These are phyloP conservation scores for Phalaenopsis hybrid DNA, from an alignment of 116 monocot genomes.

Conservation along the genomic window DNA sequence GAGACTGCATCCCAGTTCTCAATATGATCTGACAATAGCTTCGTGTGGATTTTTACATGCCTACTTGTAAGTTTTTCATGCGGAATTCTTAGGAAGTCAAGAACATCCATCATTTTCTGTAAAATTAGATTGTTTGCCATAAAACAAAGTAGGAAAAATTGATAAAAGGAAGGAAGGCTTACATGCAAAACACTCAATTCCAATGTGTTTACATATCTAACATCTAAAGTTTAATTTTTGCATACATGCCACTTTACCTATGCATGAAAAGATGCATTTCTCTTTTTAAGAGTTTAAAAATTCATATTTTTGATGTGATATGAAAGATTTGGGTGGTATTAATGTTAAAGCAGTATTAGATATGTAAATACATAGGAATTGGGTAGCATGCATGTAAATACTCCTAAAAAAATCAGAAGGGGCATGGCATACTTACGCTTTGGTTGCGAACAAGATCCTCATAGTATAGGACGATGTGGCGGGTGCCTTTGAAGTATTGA, in stretches of 20 bases:
- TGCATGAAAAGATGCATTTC: too few relatives aligned
- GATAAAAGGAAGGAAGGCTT: background rate
- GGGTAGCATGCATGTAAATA: too few relatives aligned
- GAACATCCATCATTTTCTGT: constrained; percentile 33
- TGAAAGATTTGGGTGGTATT: too few relatives aligned
- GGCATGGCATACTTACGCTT: constrained; percentile 26
- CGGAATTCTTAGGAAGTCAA: constrained; percentile 40
- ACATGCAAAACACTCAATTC: too few relatives aligned
- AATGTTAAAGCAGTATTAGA: too few relatives aligned
- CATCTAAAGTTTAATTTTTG: too few relatives aligned
- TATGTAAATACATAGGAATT: too few relatives aligned
- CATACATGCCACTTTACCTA: too few relatives aligned
- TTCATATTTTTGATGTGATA: too few relatives aligned
- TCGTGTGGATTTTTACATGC: constrained; percentile 38
- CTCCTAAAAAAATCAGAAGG: background rate
- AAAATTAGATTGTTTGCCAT: background rate
- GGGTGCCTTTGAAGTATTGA: constrained; percentile 51
- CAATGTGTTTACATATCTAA: too few relatives aligned
- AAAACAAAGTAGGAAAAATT: background rate
- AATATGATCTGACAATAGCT: constrained; percentile 17
- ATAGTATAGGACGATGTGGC: constrained; percentile 71
- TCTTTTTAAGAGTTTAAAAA: too few relatives aligned
- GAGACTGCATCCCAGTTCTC: constrained; percentile 23
- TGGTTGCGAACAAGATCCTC: constrained; percentile 67
- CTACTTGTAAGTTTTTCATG: constrained; percentile 25